Conservation (phyloP, 768 basidiomycete species). For the Rossbeevera mucosa region DNA sequence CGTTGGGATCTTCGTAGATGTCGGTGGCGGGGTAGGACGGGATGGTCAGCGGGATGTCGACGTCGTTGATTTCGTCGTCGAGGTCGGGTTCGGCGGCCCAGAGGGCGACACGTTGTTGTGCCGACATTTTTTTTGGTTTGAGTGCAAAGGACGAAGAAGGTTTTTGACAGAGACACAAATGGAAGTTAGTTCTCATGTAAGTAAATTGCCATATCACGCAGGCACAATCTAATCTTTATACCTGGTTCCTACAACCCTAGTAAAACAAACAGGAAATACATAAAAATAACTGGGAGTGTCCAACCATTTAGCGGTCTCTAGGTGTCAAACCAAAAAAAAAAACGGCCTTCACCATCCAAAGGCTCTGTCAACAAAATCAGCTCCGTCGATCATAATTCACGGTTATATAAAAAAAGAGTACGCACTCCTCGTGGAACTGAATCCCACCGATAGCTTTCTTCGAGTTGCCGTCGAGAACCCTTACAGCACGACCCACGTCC, state of each 20-base stretch:
- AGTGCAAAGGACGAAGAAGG: not conserved
- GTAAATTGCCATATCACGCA: not conserved
- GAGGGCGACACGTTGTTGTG: slow-evolving; percentile 62
- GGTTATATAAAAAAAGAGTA: slow-evolving; percentile 11
- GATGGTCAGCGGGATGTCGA: slow-evolving; percentile 46
- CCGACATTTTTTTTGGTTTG: slow-evolving; percentile 36
- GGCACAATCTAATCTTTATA: no score
- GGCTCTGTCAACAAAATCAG: not conserved
- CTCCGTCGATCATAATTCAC: not conserved
- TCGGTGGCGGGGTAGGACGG: slow-evolving; percentile 26
- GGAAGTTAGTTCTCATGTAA: not conserved
- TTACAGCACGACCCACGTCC: slow-evolving; percentile 31
- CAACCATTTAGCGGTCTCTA: not conserved
- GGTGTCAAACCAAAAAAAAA: not conserved
- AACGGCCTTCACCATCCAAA: slow-evolving; percentile 23
- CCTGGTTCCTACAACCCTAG: no score
- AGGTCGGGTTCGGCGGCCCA: slow-evolving; percentile 80
- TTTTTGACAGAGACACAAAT: not conserved
- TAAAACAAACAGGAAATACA: not conserved
- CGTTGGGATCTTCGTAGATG: slow-evolving; percentile 36
- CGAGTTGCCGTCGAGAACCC: slow-evolving; percentile 20
- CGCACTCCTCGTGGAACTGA: slow-evolving; percentile 38
- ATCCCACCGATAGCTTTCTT: slow-evolving; percentile 35
- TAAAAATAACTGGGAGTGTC: not conserved
- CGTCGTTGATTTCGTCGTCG: slow-evolving; percentile 69